phyloP scores from a whole-genome alignment of 148 eudicot species.

The Rhododendron molle region DNA sequence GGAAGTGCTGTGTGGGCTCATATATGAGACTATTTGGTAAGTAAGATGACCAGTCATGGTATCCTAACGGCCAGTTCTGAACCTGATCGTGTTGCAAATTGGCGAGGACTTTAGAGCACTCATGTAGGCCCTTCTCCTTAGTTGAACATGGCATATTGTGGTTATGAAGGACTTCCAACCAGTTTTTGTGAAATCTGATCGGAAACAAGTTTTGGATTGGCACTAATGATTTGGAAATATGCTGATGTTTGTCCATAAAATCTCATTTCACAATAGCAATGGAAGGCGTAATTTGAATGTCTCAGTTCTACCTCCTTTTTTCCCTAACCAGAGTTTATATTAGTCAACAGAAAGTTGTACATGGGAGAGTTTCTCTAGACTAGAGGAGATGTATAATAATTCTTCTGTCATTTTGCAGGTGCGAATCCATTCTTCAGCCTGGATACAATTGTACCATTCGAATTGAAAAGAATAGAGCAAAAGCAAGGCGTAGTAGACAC shows the following conservation, averaged over 20 bases:
- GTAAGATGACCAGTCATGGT: not conserved
- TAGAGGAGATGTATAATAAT: not conserved
- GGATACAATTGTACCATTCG: slow-evolving; percentile 74
- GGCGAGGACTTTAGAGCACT: not conserved
- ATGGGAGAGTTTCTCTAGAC: not conserved
- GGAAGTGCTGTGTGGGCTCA: not conserved
- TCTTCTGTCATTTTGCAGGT: slow-evolving; percentile 34
- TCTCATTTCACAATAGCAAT: not conserved
- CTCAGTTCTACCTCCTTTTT: not conserved
- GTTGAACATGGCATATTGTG: not conserved
- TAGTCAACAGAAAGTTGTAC: not conserved
- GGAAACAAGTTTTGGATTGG: not conserved
- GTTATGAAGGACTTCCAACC: not conserved
- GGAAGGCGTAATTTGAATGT: not conserved
- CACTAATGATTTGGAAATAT: not conserved
- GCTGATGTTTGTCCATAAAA: not conserved
- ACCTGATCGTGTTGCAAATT: not conserved
- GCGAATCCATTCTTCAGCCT: slow-evolving; percentile 81
- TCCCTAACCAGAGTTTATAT: not conserved
- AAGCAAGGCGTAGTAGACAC: slow-evolving; percentile 16
- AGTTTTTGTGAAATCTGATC: not conserved
- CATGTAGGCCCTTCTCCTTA: not conserved
- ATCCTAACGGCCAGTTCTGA: not conserved
- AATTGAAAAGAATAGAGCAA: slow-evolving; percentile 59
- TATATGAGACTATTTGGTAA: not conserved